Evolutionary conservation across 1,284 basidiomycete genomes (phyloP).

Genomic region (Cryptococcus sp.): DNA sequence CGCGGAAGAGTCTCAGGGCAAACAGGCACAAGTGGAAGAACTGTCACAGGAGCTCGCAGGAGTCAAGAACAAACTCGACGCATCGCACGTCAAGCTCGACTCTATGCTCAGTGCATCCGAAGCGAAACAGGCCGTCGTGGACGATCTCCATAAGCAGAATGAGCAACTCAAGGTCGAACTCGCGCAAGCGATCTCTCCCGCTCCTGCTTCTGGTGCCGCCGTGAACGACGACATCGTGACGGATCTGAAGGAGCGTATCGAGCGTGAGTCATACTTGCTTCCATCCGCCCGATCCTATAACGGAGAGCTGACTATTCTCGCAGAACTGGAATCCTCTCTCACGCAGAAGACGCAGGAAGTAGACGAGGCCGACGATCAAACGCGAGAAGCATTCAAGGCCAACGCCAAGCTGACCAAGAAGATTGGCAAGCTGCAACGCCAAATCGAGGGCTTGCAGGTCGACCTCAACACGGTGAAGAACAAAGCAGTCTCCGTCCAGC

Average conservation of each 20-base stretch:
- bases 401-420: slow-evolving; percentile 42
- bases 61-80: slow-evolving; percentile 4
- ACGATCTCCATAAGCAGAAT: not conserved
- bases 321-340: slow-evolving; percentile 36
- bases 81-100: too few species aligned
- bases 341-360: slow-evolving; percentile 38
- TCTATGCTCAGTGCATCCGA: too few species aligned
- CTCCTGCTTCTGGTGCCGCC: not conserved
- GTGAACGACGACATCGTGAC: slow-evolving; percentile 6
- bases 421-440: slow-evolving; percentile 37
- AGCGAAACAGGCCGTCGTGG: too few species aligned
- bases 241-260: slow-evolving; percentile 24
- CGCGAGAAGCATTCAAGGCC: slow-evolving; percentile 33
- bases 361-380: slow-evolving; percentile 42
- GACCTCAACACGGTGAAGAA: slow-evolving; percentile 28
- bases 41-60: too few species aligned
- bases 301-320: slow-evolving; percentile 2
- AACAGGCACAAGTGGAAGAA: too few species aligned
- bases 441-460: slow-evolving; percentile 23
- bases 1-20: too few species aligned
- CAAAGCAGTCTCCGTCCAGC: slow-evolving; percentile 20
- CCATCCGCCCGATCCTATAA: not conserved
- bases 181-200: slow-evolving; percentile 5
- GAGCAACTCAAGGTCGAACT: slow-evolving; percentile 11
- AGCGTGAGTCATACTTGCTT: slow-evolving; percentile 18